phyloP scores from a whole-genome alignment of 139 green algal genomes.

The Auxenochlorella protothecoides region DNA sequence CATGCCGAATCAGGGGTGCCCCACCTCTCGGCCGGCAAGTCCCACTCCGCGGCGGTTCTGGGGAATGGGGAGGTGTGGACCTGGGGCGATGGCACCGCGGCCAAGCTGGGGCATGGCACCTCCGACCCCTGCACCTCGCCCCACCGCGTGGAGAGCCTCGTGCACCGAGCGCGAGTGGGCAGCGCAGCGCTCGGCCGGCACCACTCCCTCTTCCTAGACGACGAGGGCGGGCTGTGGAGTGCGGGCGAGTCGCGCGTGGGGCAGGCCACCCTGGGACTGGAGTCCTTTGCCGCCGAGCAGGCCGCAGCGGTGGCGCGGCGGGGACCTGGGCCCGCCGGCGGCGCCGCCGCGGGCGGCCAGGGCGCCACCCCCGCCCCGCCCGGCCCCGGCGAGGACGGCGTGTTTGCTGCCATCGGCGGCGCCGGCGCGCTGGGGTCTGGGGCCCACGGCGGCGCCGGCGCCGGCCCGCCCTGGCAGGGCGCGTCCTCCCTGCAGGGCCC shows the following conservation, averaged over 20 bases:
- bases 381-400: too few species aligned
- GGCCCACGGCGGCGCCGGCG: neutral
- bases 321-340: too few species aligned
- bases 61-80: slow-evolving; percentile 31
- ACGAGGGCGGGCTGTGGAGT: slow-evolving; percentile 28
- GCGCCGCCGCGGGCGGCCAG: too few species aligned
- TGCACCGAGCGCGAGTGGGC: slow-evolving; percentile 31
- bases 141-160: slow-evolving; percentile 38
- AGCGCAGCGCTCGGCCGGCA: slow-evolving; percentile 38
- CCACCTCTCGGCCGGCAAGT: slow-evolving; percentile 26
- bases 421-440: neutral
- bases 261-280: too few species aligned
- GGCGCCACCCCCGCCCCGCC: too few species aligned
- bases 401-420: neutral
- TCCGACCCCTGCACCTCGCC: neutral
- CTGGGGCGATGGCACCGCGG: slow-evolving; percentile 45
- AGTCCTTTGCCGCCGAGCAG: too few species aligned
- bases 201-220: slow-evolving; percentile 56
- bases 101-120: slow-evolving; percentile 53
- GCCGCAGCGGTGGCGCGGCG: too few species aligned
- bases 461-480: neutral
- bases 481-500: too few species aligned
- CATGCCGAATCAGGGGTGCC: slow-evolving; percentile 1
- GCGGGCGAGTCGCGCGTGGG: slow-evolving; percentile 22
- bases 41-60: slow-evolving; percentile 29